Base-by-base conservation (phyloP, 192 early-diverging fungal species). In the Coemansia sp. region DNA sequence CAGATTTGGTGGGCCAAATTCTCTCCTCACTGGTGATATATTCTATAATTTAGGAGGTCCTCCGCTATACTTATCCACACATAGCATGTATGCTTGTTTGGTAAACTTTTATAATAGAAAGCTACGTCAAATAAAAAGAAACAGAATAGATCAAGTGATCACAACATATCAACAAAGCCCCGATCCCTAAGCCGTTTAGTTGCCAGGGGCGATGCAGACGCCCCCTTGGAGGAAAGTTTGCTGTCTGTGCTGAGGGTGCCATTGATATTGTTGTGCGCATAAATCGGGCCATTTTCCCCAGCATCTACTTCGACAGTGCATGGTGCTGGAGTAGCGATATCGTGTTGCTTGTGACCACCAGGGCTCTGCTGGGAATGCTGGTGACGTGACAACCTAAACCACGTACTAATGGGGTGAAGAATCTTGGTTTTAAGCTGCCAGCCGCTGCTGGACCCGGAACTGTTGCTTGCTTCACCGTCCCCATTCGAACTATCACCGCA, bases 321-420 rank as follows among this genome's bases (percentile, higher is more conserved):
- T 1, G 40, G 20, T 23, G 37, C 23, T 7, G 23, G 48, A 9
- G 25, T 2, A 21, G 37, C n/a, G 25, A 3, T 1, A 26, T 51
- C 25, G 25, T 51, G 23, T 25, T 51, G 48, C 23, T 51, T 40
- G 26, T 57, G 62, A 31, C 31, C 35, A 31, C 39, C 40, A 37
- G 7, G 34, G 63, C 26, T 53, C 35, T 64, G 49, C 37, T 58
- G 64, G 4, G 28, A 26, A 30, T 57, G 55, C 3, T 64, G 69
- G 49, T 80, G 74, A 13, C 75, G 74, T 31, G 75, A 56, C n/a
- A 74, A 82, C 21, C 75, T 60, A 62, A 82, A 82, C 79, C 79
- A 82, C 25, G 67, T 63, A 56, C 75, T 77, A 16, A 82, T 29
- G 8, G 79, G 79, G n/a, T 76, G 67, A 20, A 82, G 48, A 21